Conservation (phyloP, 2,329 filamentous ascomycete genomes). For the Microdochium trichocladiopsis region DNA sequence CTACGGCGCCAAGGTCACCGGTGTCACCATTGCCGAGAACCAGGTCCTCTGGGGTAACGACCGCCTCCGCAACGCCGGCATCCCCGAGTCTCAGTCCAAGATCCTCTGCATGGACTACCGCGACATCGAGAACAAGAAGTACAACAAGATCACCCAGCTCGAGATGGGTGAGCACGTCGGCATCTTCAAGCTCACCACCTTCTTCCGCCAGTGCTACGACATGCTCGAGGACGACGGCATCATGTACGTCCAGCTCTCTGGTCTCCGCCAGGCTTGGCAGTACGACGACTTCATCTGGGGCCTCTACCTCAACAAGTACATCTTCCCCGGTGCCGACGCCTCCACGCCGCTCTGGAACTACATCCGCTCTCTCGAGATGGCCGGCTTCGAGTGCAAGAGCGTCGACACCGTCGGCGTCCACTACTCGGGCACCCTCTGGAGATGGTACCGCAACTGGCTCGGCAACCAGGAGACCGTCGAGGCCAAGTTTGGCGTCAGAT, state of each 20-base stretch:
- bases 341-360: constrained; percentile 89
- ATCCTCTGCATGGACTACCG: constrained; percentile 97
- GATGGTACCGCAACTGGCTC: constrained; percentile 98
- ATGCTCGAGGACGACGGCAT: constrained; percentile 96
- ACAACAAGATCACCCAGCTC: constrained; percentile 93
- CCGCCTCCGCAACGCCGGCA: constrained; percentile 73
- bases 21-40: constrained; percentile 91
- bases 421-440: constrained; percentile 94
- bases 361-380: constrained; percentile 75
- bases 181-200: constrained; percentile 76
- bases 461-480: constrained; percentile 86
- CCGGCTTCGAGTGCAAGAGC: constrained; percentile 85
- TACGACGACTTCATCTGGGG: constrained; percentile 98
- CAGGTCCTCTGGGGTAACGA: constrained; percentile 96
- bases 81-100: constrained; percentile 80
- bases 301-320: constrained; percentile 99
- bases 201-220: constrained; percentile 81
- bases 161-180: constrained; percentile 99
- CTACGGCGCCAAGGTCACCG: constrained; percentile 79
- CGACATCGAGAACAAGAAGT: constrained; percentile 72
- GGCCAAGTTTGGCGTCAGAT: constrained; percentile 90
- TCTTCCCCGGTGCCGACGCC: constrained; percentile 95
- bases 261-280: constrained; percentile 91
- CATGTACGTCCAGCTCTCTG: constrained; percentile 94
- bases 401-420: constrained; percentile 93